These are phyloP conservation scores for Aquilaria malaccensis DNA, from an alignment of 345 rosid species.

Conservation along the genomic window DNA sequence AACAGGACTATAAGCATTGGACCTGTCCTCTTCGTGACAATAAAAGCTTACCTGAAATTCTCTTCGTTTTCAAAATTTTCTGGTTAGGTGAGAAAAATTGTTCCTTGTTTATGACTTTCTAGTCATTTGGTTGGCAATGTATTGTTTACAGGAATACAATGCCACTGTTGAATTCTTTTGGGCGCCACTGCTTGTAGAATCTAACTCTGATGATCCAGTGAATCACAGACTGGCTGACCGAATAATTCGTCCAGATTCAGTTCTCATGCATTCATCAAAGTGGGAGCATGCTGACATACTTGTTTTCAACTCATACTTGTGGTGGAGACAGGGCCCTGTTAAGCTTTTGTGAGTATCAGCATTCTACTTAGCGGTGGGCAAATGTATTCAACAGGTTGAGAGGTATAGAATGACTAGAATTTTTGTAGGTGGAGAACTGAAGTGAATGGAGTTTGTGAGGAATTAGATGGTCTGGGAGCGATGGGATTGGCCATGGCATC, in stretches of 20 bases:
- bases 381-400: background rate
- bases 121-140: background rate
- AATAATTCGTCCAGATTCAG: slow-evolving; percentile 84
- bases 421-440: slow-evolving; percentile 79
- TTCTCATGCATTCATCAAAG: slow-evolving; percentile 73
- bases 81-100: too few species aligned
- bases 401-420: slow-evolving; percentile 4
- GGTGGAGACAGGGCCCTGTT: slow-evolving; percentile 99
- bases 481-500: slow-evolving; percentile 92
- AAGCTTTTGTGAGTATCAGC: slow-evolving; percentile 57
- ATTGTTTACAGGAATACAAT: slow-evolving; percentile 64
- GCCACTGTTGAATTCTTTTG: slow-evolving; percentile 92
- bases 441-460: slow-evolving; percentile 61
- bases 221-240: slow-evolving; percentile 74
- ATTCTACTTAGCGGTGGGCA: slow-evolving; percentile 7
- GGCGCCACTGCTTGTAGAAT: slow-evolving; percentile 94
- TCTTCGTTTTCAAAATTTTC: too few species aligned
- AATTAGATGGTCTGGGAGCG: slow-evolving; percentile 60
- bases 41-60: too few species aligned
- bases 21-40: too few species aligned
- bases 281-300: slow-evolving; percentile 94
- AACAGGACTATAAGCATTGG: too few species aligned
- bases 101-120: too few species aligned
- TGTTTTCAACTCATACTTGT: slow-evolving; percentile 84
- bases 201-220: slow-evolving; percentile 97